Evolutionary conservation across 805 yeast genomes (phyloP), one percentile per base, ranked within the genome.

Genomic region (Ogataea ganodermae): DNA sequence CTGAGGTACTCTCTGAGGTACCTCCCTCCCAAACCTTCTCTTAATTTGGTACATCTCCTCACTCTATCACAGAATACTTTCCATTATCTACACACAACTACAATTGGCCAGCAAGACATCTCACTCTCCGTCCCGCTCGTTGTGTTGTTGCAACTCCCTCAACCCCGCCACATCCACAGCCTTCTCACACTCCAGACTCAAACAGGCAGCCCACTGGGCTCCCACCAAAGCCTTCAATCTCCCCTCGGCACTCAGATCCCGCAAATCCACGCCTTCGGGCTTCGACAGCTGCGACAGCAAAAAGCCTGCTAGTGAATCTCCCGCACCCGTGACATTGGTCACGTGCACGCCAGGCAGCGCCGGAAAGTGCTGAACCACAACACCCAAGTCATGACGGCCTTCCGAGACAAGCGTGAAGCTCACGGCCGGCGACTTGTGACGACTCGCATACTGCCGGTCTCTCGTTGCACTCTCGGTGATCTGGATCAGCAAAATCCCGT

Each of bases 281-380:
- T 49, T 44, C 2, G 70, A 64, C 42, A 76, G 50, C 47, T 72
- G 72, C 2, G 83, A 68, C 10, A 80, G 62, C 18, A 89, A 52
- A 22, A 75, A 79, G 0, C 96, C 96, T 23, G 81, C 75, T 35
- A 89, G 71, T 0, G 94, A 75, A 64, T 89, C 96, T 9, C 96
- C 97, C 0, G 96, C 96, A 2, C 96, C 97, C 8, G 92, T 88
- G 26, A 86, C 96, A 55, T 83, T 87, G 10, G 85, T 73, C 0
- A 63, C 59, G 2, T 65, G 67, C 1, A 68, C 64, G 2, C 76
- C 66, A 1, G 24, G 28, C 3, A 38, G 20, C 3, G 60, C 60
- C 0, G 78, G 75, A 61, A 75, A 84, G 60, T 86, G 84, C 56
- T 86, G 87, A 17, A 88, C 69, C 6, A 81, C 69, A 4, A 85